Conservation (phyloP, 305 asterid genomes). For the Vinca major region DNA sequence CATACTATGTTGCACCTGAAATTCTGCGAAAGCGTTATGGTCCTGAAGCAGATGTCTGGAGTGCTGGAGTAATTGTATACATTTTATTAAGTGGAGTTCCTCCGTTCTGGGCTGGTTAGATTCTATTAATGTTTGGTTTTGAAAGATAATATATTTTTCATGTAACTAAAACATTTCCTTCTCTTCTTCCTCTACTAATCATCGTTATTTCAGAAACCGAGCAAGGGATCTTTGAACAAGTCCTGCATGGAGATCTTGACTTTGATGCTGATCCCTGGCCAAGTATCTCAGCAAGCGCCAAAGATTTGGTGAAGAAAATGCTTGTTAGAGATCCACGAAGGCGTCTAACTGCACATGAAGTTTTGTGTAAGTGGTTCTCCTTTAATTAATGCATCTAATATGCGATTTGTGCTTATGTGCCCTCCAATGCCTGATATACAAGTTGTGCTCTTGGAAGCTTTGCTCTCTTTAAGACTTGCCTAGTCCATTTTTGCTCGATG, state of each 20-base stretch:
- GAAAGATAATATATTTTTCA: not conserved
- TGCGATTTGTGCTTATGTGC: not conserved
- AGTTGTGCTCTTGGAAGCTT: not conserved
- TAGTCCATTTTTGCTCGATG: not conserved
- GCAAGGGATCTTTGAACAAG: constrained; percentile 62
- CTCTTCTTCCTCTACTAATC: not conserved
- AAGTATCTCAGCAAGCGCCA: constrained; percentile 60
- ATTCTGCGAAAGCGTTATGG: constrained; percentile 61
- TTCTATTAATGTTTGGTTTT: not conserved
- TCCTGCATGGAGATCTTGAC: constrained; percentile 68
- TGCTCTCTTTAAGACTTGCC: not conserved
- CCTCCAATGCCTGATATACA: not conserved
- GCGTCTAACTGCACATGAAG: constrained; percentile 73
- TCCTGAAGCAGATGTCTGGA: constrained; percentile 82
- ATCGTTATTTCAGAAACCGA: constrained; percentile 40
- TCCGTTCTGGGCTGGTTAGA: constrained; percentile 89
- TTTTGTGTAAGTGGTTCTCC: constrained; percentile 48
- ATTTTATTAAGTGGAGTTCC: constrained; percentile 69
- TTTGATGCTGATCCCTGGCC: constrained; percentile 85
- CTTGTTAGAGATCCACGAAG: constrained; percentile 62
- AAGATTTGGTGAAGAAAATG: constrained; percentile 70
- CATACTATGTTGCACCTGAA: constrained; percentile 82
- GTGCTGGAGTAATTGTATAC: constrained; percentile 75
- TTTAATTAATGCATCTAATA: not conserved
- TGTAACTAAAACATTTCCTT: not conserved